Evolutionary conservation across 176 grass and related monocot species (phyloP), one percentile per base, ranked within the genome.

Genomic region (Melocanna baccifera): DNA sequence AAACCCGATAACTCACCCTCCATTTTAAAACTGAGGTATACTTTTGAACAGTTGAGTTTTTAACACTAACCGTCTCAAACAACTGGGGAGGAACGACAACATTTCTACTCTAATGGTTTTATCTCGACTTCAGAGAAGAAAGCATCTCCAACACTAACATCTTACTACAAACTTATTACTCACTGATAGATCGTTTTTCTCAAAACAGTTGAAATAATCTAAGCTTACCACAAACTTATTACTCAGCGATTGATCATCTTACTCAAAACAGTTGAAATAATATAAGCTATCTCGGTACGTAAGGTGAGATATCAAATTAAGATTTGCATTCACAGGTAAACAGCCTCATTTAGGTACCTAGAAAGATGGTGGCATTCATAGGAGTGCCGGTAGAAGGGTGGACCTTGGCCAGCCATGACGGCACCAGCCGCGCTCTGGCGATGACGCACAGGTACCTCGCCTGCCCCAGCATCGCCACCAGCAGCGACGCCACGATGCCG

Each of bases 391-490:
- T 94, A 26, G 67, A 65, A 14, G 93, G 91, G 76, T 99, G 93
- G 69, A 96, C 93, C 81, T 88, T 88, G 83, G 93, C 96, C 15
- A 99, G 88, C 96, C 93, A 96, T 7, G 75, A 53, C 16, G 96
- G 96, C 86, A 96, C 73, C 8, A 99, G 83, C 56, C 82, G 78
- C 7, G 96, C 94, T 30, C 96, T 90, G 48, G 91, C 93, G 62
- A 98, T 98, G 23, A 98, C 96, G 63, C 96, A 98, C 69, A 98
- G 62, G 83, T 98, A 96, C 61, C 96, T 90, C 5, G 96, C 96
- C 87, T 98, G 93, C 25, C 93, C 96, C 74, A 98, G 71, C 96
- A 98, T 95, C 41, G 93, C 83, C 34, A 98, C 96, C 83, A 98
- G 59, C 62, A 98, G 84, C 34, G 96, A 98, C 59, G 96, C 94